Evolutionary conservation across 371 early-diverging fungal species (phyloP).

Genomic region (Mortierella sp.): DNA sequence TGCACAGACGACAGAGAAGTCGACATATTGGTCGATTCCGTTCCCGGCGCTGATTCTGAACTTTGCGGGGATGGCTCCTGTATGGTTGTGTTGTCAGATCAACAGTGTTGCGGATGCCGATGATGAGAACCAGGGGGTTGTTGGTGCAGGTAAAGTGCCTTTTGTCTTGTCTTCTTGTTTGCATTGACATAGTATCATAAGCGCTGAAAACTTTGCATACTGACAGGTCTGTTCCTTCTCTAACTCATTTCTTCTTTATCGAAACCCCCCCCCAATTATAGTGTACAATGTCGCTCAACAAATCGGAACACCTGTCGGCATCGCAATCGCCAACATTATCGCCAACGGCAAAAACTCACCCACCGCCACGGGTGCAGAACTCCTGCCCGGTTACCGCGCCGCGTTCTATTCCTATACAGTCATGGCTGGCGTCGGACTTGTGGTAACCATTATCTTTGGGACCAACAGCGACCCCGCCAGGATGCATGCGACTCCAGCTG

Average conservation of each 20-base stretch:
- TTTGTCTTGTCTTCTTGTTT: not conserved
- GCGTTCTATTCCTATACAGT: conserved; percentile 28
- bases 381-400: conserved; percentile 27
- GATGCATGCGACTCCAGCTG: not conserved
- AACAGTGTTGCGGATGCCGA: conserved; percentile 37
- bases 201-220: too few species aligned
- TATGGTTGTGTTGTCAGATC: conserved; percentile 42
- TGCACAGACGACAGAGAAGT: conserved; percentile 26
- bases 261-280: not conserved
- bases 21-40: conserved; percentile 31
- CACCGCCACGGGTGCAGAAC: conserved; percentile 9
- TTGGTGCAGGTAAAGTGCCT: conserved; percentile 20
- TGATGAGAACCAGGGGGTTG: conserved; percentile 41
- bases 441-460: conserved; percentile 25
- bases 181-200: too few species aligned
- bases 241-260: not conserved
- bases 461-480: conserved; percentile 30
- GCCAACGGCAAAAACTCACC: conserved; percentile 28
- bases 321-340: conserved; percentile 41
- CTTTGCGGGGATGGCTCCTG: conserved; percentile 27
- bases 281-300: conserved; percentile 32
- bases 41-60: conserved; percentile 32
- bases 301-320: conserved; percentile 39
- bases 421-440: conserved; percentile 32
- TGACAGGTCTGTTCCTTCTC: too few species aligned